Evolutionary conservation across 495 filamentous ascomycete genomes (phyloP).

Genomic region (Penicillium cosmopolitanum): DNA sequence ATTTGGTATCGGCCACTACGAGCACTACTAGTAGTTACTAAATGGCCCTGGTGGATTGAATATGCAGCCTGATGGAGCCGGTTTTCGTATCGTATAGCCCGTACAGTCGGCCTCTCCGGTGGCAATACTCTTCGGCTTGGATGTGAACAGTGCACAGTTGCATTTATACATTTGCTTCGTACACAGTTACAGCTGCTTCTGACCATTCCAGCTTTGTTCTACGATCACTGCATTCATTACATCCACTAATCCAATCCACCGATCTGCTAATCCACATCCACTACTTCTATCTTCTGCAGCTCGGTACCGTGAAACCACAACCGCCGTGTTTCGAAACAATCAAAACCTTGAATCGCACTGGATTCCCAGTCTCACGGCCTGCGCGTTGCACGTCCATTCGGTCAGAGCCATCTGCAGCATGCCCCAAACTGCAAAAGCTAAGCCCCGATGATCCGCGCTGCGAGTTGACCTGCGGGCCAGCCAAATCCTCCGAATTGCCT

Average conservation of each 20-base stretch:
- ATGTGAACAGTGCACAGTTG: background rate
- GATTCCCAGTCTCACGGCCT: slow-evolving; percentile 24
- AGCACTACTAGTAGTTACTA: too few relatives aligned
- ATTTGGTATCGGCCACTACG: too few relatives aligned
- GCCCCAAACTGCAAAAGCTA: slow-evolving; percentile 39
- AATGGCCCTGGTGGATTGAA: slow-evolving; percentile 7
- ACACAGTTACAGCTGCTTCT: background rate
- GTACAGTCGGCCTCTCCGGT: slow-evolving; percentile 7
- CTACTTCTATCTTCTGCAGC: background rate
- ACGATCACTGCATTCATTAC: background rate
- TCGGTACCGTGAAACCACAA: slow-evolving; percentile 5
- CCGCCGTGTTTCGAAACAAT: slow-evolving; percentile 3
- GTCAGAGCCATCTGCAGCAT: slow-evolving; percentile 31
- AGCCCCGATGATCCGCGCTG: slow-evolving; percentile 34
- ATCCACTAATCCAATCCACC: background rate
- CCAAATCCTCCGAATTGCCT: slow-evolving; percentile 22
- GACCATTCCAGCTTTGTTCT: background rate
- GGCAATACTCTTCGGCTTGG: slow-evolving; percentile 6
- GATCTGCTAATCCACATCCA: background rate
- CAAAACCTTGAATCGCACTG: slow-evolving; percentile 18
- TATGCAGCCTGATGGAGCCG: slow-evolving; percentile 31
- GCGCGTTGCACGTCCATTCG: slow-evolving; percentile 36
- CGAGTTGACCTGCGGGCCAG: slow-evolving; percentile 9
- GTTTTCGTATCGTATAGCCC: slow-evolving; percentile 6
- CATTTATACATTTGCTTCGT: background rate